Base-by-base conservation (phyloP, 2,329 filamentous ascomycete genomes). In the Colletotrichum sansevieriae region DNA sequence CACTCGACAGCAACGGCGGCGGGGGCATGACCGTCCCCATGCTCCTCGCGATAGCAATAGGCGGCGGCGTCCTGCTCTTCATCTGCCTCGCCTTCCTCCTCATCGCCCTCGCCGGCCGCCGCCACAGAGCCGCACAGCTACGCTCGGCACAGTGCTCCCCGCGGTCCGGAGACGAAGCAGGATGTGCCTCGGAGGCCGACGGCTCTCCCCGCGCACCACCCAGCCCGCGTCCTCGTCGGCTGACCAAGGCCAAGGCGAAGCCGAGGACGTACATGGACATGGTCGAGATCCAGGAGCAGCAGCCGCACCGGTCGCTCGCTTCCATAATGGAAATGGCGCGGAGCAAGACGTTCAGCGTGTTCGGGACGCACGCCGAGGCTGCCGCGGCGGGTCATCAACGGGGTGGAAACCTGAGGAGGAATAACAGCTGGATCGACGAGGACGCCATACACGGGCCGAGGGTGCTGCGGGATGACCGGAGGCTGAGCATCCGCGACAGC, bases 361-460 rank as follows among this genome's bases (percentile, higher is more conserved):
- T 75, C 11, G 65, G 71, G 3, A 22, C 37, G n/a, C 51, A 13
- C 2, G 39, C 52, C 18, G 63, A 61, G 18, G 43, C 22, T 0
- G 43, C 22, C 0, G 66, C 18, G 2, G 35, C 11, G 0, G 55
- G 47, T 1, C 55, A 66, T 41, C 66, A 69, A 35, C 41, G 56
- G 3, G 62, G 62, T 0, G 66, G 66, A 0, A 8, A 61, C 5
- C 12, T 56, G 5, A 29, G 66, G 43, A 52, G 56, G 52, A 71
- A 70, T 13, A 66, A 65, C 43, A 81, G 79, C 18, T 87, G 83
- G 84, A 82, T 85, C 33, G 83, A 85, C 65, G 85, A 85, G 71
- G 84, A 87, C 57, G 81, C 79, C 62, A 76, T 84, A n/a, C 83
- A 85, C 66, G 84, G 84, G 4, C 83, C 84, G 10, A 78, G 76